Percentiles rank a stretch among this genome's conserved stretches.
These are phyloP conservation scores for Eucalyptus pauciflora DNA, from an alignment of 345 rosid genomes.

Conservation along the genomic window DNA sequence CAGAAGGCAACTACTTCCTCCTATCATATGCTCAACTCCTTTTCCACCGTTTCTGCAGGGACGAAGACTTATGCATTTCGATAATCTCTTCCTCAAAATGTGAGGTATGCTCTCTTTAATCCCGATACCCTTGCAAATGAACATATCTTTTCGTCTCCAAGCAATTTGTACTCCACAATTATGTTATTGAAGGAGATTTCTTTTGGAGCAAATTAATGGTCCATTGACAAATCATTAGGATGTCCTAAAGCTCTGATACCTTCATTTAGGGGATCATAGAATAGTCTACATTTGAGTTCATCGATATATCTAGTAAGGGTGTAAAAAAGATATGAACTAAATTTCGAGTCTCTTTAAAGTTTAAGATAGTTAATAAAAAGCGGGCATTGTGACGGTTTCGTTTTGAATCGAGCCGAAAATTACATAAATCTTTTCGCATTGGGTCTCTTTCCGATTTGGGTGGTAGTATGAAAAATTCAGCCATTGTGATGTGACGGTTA, in stretches of 20 bases:
- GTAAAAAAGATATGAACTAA: not conserved
- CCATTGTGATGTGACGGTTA: not conserved
- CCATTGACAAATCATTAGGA: not conserved
- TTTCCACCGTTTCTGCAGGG: no score
- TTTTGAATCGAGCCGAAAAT: no score
- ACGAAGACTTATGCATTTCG: not conserved
- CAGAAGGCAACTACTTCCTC: no score
- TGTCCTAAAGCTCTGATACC: not conserved
- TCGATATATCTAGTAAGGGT: fast-evolving
- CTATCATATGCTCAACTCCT: no score
- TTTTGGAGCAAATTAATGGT: not conserved
- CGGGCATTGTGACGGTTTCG: no score
- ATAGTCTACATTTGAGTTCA: not conserved
- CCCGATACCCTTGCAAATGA: not conserved
- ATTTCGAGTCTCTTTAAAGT: not conserved
- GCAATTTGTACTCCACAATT: not conserved
- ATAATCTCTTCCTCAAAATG: not conserved
- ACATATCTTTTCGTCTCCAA: not conserved
- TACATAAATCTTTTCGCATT: no score
- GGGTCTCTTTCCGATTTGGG: not conserved
- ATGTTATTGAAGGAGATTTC: not conserved
- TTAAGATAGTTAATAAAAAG: no score
- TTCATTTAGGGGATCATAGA: not conserved
- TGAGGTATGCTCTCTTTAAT: not conserved
- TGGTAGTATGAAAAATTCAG: not conserved